Evolutionary conservation across 306 rosid genomes (phyloP).

Genomic region (Gastrolobium bilobum): DNA sequence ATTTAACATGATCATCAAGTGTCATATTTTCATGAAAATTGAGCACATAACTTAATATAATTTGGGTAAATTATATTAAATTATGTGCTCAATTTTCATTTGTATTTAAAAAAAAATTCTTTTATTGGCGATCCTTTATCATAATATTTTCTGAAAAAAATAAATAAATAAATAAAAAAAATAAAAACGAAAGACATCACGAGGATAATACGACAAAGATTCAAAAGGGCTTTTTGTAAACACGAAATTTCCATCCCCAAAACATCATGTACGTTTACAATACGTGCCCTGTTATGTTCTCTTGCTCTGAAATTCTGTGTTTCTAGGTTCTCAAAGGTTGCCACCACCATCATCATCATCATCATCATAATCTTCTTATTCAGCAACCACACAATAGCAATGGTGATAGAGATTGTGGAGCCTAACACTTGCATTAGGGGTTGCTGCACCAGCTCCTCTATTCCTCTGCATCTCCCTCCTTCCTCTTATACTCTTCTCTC

Average conservation of each 20-base stretch:
- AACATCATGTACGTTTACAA: background rate
- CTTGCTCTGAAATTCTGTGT: background rate
- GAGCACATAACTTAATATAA: too few species aligned
- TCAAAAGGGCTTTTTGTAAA: too few species aligned
- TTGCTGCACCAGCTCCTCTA: conserved; percentile 76
- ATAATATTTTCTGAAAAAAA: too few species aligned
- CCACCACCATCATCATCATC: background rate
- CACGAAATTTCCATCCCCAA: conserved; percentile 21
- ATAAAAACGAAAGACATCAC: too few species aligned
- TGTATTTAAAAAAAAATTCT: too few species aligned
- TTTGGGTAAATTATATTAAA: too few species aligned
- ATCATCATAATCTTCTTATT: background rate
- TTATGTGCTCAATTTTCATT: too few species aligned
- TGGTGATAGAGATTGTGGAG: conserved; percentile 73
- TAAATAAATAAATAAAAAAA: too few species aligned
- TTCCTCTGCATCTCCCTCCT: conserved; percentile 88
- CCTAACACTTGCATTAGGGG: conserved; percentile 94
- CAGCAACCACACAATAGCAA: conserved; percentile 7
- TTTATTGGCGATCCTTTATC: too few species aligned
- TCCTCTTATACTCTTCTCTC: conserved; percentile 76
- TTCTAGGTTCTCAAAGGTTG: background rate
- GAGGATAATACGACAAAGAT: too few species aligned
- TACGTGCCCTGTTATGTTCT: background rate
- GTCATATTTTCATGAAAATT: too few species aligned
- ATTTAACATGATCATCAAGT: too few species aligned